phyloP scores from a whole-genome alignment of 768 basidiomycete genomes.

The Sporobolomyces pararoseus region DNA sequence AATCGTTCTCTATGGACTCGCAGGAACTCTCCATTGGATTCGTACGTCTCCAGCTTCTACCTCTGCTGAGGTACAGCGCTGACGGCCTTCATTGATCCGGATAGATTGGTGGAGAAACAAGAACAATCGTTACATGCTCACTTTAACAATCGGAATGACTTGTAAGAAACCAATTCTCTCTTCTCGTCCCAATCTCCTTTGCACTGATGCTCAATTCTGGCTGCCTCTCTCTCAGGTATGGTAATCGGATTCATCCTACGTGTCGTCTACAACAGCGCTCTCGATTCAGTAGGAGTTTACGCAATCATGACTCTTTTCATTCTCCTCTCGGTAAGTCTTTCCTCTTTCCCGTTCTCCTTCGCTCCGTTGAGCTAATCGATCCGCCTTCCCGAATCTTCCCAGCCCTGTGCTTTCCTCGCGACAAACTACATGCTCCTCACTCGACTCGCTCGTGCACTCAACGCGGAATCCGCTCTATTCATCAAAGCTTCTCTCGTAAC shows the following conservation, averaged over 20 bases:
- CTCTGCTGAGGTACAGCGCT: too few relatives aligned
- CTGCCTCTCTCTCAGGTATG: conserved; percentile 26
- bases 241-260: conserved; percentile 21
- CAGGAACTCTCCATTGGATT: background rate
- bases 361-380: too few relatives aligned
- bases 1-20: background rate
- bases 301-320: conserved; percentile 31
- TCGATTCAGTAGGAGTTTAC: conserved; percentile 10
- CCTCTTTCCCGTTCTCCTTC: background rate
- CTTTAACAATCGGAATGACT: conserved; percentile 18
- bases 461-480: conserved; percentile 23
- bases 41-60: too few relatives aligned
- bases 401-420: conserved; percentile 41
- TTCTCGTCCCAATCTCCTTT: too few relatives aligned
- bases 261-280: background rate
- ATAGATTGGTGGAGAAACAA: conserved; percentile 20
- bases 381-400: background rate
- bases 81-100: too few relatives aligned
- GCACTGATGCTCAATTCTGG: too few relatives aligned
- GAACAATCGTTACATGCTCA: conserved; percentile 26
- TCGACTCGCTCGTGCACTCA: conserved; percentile 22
- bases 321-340: conserved; percentile 8
- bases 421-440: conserved; percentile 37
- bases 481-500: conserved; percentile 17
- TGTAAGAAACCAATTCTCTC: background rate